Evolutionary conservation across 257 asterid genomes (phyloP).

Genomic region (Lithospermum erythrorhizon): DNA sequence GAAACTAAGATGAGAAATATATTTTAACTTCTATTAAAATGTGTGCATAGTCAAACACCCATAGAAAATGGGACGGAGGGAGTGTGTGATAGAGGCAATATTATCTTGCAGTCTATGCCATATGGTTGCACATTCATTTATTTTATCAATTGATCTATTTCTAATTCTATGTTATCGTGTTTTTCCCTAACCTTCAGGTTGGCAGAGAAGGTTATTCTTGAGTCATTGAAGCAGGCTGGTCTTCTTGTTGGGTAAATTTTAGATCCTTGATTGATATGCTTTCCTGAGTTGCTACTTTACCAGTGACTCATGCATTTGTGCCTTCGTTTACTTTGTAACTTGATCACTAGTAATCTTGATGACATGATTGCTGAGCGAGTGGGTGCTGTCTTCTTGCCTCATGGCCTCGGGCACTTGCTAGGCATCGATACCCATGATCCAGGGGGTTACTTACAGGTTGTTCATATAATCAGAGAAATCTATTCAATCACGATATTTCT

Average conservation of each 20-base stretch:
- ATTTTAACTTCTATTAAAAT: not conserved
- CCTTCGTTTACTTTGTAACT: slow-evolving; percentile 13
- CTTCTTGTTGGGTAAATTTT: slow-evolving; percentile 63
- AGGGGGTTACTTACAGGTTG: slow-evolving; percentile 85
- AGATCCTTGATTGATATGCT: slow-evolving; percentile 8
- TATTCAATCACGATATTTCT: not conserved
- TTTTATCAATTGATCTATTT: too few relatives aligned
- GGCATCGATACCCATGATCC: slow-evolving; percentile 98
- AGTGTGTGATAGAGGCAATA: not conserved
- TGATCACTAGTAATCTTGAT: slow-evolving; percentile 51
- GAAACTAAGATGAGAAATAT: not conserved
- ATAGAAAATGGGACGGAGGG: not conserved
- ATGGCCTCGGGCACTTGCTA: slow-evolving; percentile 92
- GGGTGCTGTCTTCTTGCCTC: slow-evolving; percentile 93
- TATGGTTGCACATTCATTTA: slow-evolving; percentile 1
- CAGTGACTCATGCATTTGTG: slow-evolving; percentile 1
- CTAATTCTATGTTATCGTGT: slow-evolving; percentile 5
- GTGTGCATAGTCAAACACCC: not conserved
- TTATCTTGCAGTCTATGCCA: not conserved
- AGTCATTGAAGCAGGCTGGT: slow-evolving; percentile 57
- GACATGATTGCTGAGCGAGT: slow-evolving; percentile 61
- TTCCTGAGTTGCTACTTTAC: slow-evolving; percentile 5
- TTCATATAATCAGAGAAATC: not conserved
- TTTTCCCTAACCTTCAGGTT: slow-evolving; percentile 37
- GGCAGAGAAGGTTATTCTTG: slow-evolving; percentile 63